phyloP scores from a whole-genome alignment of 305 asterid species.

The Plantago rigida region DNA sequence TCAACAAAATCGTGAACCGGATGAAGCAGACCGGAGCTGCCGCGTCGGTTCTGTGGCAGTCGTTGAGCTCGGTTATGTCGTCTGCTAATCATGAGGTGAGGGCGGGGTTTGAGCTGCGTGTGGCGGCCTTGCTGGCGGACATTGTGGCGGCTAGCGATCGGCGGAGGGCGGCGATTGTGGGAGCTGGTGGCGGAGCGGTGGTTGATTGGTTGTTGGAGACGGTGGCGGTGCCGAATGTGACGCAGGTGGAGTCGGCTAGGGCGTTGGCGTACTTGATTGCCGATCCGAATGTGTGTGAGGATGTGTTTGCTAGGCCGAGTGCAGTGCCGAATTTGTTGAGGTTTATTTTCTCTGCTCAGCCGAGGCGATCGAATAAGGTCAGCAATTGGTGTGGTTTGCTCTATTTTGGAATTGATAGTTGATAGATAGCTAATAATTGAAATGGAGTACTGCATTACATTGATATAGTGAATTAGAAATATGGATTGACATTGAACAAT shows the following conservation, averaged over 20 bases:
- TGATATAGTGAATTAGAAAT: no score
- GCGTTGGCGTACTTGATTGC: slow-evolving; percentile 83
- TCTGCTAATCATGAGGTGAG: slow-evolving; percentile 89
- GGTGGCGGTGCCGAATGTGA: slow-evolving; percentile 49
- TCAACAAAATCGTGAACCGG: slow-evolving; percentile 39
- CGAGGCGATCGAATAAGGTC: slow-evolving; percentile 48
- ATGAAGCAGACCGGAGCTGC: slow-evolving; percentile 82
- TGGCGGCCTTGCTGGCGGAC: slow-evolving; percentile 86
- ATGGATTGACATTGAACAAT: no score
- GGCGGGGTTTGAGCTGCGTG: slow-evolving; percentile 85
- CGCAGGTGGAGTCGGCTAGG: slow-evolving; percentile 89
- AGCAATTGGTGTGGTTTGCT: no score
- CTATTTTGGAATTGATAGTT: no score
- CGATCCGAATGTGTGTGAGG: slow-evolving; percentile 65
- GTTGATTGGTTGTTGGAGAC: slow-evolving; percentile 91
- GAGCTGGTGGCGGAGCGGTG: slow-evolving; percentile 88
- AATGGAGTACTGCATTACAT: no score
- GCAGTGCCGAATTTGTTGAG: slow-evolving; percentile 76
- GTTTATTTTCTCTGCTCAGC: slow-evolving; percentile 89
- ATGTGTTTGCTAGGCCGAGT: slow-evolving; percentile 67
- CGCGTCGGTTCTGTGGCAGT: slow-evolving; percentile 84
- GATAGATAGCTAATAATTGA: no score
- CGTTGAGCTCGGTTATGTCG: slow-evolving; percentile 78
- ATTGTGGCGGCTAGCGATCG: slow-evolving; percentile 84
- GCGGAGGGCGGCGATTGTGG: slow-evolving; percentile 82